Base-by-base conservation (phyloP, 1,284 basidiomycete species). In the Ganoderma lingzhi region DNA sequence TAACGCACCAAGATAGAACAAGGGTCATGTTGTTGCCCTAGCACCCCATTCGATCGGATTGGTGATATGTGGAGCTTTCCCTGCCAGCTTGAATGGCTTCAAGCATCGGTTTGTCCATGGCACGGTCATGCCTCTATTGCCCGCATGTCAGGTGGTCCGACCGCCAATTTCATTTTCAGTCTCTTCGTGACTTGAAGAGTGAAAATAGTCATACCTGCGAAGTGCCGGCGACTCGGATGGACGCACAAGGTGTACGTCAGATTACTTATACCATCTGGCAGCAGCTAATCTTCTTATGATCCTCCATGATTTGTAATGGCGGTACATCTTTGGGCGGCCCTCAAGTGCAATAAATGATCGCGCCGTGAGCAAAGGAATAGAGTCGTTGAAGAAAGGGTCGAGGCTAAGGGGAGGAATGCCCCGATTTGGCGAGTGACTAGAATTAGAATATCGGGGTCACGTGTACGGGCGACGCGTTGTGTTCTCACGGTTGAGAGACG, bases 401-500 rank as follows among this genome's bases (percentile, higher is more conserved):
- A 59, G 56, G 56, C 56, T 23, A 59, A 59, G 44, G 44, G 30
- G 61, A 62, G 28, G 55, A 59, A 35, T 59, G 42, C 66, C 61
- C 62, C 41, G 39, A 56, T 51, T 51, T 51, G 48, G 62, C 30
- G 17, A 35, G 32, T 28, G 35, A 8, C 35, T 8, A 8, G 35
- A 35, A 35, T 35, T 5, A 35, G 44, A 19, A 48, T 70, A 48
- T 70, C 68, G 63, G 67, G 70, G 58, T 70, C 72, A 73, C 72
- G 56, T 73, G 72, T 30, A 6, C 1, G 45, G 15, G 10, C 19
- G 67, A 71, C 72, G 70, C 72, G 72, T 71, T 63, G 39, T 41
- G 15, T 73, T 73, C 72, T 39, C 72, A 73, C 72, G 72, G 72
- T 73, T 73, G 56, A 58, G 41, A 12, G 66, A 67, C 72, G 72